Evolutionary conservation across 2,329 filamentous ascomycete genomes (phyloP).

Genomic region (Aspergillus ochraceus): DNA sequence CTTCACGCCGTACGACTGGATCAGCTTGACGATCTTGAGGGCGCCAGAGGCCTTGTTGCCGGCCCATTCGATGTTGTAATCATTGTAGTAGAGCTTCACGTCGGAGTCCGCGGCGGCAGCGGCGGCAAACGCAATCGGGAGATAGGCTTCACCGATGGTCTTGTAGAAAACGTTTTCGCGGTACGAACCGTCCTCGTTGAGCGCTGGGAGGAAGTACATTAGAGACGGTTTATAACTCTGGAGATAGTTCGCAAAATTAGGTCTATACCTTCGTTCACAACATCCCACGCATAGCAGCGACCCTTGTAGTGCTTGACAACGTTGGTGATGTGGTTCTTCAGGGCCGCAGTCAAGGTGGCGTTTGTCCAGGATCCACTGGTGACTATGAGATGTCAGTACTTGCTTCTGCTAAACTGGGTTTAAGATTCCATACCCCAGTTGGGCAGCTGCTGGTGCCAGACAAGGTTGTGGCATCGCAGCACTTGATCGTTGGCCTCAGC

Average conservation of each 20-base stretch:
- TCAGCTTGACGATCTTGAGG: constrained; percentile 38
- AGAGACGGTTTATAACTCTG: background rate
- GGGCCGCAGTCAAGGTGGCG: constrained; percentile 55
- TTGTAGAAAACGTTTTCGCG: constrained; percentile 43
- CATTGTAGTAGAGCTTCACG: constrained; percentile 47
- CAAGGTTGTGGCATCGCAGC: constrained; percentile 63
- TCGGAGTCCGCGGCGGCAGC: constrained; percentile 60
- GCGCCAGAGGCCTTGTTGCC: constrained; percentile 38
- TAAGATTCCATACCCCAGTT: constrained; percentile 58
- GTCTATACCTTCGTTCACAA: constrained; percentile 38
- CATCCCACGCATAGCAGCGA: constrained; percentile 41
- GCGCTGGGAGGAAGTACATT: constrained; percentile 22
- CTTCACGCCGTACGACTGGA: constrained; percentile 39
- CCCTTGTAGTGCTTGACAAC: constrained; percentile 38
- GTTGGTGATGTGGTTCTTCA: constrained; percentile 49
- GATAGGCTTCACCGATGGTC: constrained; percentile 46
- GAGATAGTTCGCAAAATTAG: background rate
- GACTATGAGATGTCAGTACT: constrained; percentile 29
- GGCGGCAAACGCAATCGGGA: constrained; percentile 49
- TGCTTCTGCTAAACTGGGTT: constrained; percentile 17
- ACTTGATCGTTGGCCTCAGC: constrained; percentile 45
- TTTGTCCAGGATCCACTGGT: constrained; percentile 56
- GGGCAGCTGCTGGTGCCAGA: constrained; percentile 51
- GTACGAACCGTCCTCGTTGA: constrained; percentile 50
- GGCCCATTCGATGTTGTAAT: constrained; percentile 45